Conservation (phyloP, 192 early-diverging fungal species). For the Coemansia sp. region DNA sequence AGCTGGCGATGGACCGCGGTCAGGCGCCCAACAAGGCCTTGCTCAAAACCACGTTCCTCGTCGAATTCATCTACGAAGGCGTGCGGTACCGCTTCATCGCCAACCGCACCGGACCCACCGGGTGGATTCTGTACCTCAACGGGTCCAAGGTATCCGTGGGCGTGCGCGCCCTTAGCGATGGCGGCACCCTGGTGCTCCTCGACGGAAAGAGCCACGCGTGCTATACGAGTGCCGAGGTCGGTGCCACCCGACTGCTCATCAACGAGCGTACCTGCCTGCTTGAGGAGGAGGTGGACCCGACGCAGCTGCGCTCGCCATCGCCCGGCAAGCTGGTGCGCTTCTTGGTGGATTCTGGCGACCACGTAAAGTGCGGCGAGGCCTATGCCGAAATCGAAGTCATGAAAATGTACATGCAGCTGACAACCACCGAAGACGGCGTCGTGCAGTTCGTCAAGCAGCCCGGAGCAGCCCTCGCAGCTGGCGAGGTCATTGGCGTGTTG, state of each 20-base stretch:
- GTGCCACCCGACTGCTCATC: conserved; percentile 83
- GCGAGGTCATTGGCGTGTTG: conserved; percentile 92
- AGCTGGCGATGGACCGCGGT: conserved; percentile 85
- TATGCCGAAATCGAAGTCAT: conserved; percentile 99
- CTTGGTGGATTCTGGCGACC: conserved; percentile 90
- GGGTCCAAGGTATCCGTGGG: conserved; percentile 80
- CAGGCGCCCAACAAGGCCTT: conserved; percentile 80
- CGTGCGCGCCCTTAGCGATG: conserved; percentile 87
- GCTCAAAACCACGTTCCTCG: conserved; percentile 69
- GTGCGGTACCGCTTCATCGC: conserved; percentile 90
- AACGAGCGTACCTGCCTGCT: conserved; percentile 90
- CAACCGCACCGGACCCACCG: conserved; percentile 76
- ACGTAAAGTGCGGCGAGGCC: conserved; percentile 84
- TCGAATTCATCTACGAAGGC: conserved; percentile 93
- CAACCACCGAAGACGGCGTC: conserved; percentile 86
- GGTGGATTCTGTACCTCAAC: conserved; percentile 78
- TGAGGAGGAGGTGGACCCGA: conserved; percentile 97
- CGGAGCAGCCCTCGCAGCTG: conserved; percentile 78
- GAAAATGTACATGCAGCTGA: conserved; percentile 99
- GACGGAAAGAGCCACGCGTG: conserved; percentile 91
- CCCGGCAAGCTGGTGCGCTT: conserved; percentile 96
- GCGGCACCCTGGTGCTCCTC: conserved; percentile 85
- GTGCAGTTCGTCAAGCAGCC: conserved; percentile 88
- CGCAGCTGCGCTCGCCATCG: conserved; percentile 92
- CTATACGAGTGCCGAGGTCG: conserved; percentile 88